Evolutionary conservation across 768 basidiomycete genomes (phyloP), one percentile per base, ranked within the genome.

Genomic region (Krasilnikovozyma curviuscula): DNA sequence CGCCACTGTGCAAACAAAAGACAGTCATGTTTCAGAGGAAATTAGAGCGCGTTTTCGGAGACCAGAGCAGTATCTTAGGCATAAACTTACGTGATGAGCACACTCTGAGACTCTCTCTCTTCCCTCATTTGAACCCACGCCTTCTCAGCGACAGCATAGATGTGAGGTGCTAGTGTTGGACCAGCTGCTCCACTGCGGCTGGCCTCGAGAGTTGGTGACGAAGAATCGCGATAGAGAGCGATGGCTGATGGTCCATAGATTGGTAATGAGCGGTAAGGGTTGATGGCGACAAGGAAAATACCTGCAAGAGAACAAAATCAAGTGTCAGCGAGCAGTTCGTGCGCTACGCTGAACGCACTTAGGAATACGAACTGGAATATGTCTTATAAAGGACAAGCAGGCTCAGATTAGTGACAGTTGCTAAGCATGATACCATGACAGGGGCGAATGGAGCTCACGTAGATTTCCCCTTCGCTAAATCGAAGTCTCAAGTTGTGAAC

Each of bases 51-150:
- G 9, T 16, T 13, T 28, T 10, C 7, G 37, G 44, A 6, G 18
- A n/a, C 32, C 21, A 41, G 19, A 44, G 40, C 18, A 16, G 35
- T 18, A n/a, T n/a, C 32, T 46, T 16, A 44, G 37, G n/a, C 14
- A n/a, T 16, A 21, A 29, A 72, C 84, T 23, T 65, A 91, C 83
- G 93, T 98, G 66, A 98, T 95, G 27, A 98, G 73, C 49, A 98
- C 89, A 61, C 86, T 91, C 66, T 98, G 93, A 56, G 86, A 86
- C 66, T 97, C 91, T 44, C 85, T 73, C 64, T 95, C 86, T 50
- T 89, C 86, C 12, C 88, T 81, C 83, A 98, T 97, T 64, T 85
- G 91, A 47, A 89, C 76, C 93, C 93, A 97, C 28, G 93, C 93
- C 30, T 85, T 73, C 63, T 98, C 93, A 0, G 93, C 88, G 33